A percentile compares a stretch with the other conserved stretches of the same genome.
These are phyloP conservation scores for Boletus subcaerulescens DNA, from an alignment of 768 basidiomycete genomes.

Conservation along the genomic window DNA sequence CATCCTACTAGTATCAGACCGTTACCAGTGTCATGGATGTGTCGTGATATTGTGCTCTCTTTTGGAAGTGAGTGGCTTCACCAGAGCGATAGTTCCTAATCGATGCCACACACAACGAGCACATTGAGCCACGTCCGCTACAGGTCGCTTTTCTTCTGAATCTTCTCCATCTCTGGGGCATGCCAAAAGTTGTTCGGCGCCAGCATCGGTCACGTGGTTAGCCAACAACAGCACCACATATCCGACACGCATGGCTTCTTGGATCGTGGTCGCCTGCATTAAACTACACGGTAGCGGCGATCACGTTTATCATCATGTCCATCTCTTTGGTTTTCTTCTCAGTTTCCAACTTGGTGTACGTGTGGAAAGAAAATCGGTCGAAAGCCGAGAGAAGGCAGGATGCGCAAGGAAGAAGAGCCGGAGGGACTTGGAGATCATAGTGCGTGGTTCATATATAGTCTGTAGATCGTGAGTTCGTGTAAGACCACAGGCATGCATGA, in stretches of 20 bases:
- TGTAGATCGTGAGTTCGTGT: background rate
- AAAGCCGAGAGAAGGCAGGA: slow-evolving; percentile 27
- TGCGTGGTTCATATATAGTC: slow-evolving; percentile 52
- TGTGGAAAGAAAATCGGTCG: background rate
- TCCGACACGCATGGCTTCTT: too few relatives aligned
- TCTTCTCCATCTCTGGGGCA: slow-evolving; percentile 56
- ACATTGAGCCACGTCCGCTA: slow-evolving; percentile 45
- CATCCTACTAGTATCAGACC: slow-evolving; percentile 52
- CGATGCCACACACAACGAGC: slow-evolving; percentile 11
- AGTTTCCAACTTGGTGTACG: background rate
- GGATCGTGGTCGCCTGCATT: background rate
- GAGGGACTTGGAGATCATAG: slow-evolving; percentile 46
- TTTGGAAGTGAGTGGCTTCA: too few relatives aligned
- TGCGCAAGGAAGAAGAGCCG: slow-evolving; percentile 35
- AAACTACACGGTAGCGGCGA: background rate
- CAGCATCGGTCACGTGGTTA: too few relatives aligned
- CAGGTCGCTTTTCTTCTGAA: slow-evolving; percentile 53
- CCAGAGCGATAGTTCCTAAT: too few relatives aligned
- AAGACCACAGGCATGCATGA: too few relatives aligned
- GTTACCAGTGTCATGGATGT: slow-evolving; percentile 22
- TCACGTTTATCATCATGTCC: background rate
- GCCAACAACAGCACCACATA: too few relatives aligned
- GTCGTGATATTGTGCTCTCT: too few relatives aligned
- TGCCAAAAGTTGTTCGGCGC: slow-evolving; percentile 2
- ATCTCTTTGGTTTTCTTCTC: background rate